Evolutionary conservation across 805 yeast genomes (phyloP).

Genomic region (Wickerhamiella azyma): DNA sequence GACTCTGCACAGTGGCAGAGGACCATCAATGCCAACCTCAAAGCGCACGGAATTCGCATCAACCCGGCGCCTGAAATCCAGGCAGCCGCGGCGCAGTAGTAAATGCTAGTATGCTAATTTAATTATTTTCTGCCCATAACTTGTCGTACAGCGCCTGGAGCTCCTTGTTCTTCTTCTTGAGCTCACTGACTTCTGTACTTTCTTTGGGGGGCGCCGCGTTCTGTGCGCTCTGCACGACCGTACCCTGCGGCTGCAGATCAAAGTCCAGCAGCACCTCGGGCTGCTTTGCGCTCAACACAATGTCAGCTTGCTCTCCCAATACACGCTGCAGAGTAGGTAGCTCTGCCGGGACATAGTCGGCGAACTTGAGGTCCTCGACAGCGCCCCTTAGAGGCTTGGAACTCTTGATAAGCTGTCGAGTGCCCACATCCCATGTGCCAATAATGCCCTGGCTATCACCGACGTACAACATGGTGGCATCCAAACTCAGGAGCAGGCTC

Average conservation of each 20-base stretch:
- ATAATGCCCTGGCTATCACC: constrained; percentile 28
- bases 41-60: constrained; percentile 8
- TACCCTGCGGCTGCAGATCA: not conserved
- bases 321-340: constrained; percentile 21
- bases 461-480: constrained; percentile 8
- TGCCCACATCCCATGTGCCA: constrained; percentile 46
- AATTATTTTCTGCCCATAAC: constrained; percentile 16
- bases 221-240: not conserved
- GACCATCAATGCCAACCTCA: constrained; percentile 9
- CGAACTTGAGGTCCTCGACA: constrained; percentile 13
- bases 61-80: constrained; percentile 3
- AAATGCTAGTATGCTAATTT: not conserved
- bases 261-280: not conserved
- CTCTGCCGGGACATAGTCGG: constrained; percentile 11
- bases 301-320: constrained; percentile 10
- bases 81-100: constrained; percentile 1
- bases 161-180: constrained; percentile 13
- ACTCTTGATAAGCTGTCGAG: constrained; percentile 24
- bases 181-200: constrained; percentile 1
- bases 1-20: constrained; percentile 9
- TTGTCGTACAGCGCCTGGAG: constrained; percentile 20
- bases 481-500: constrained; percentile 5
- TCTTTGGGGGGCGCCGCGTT: not conserved
- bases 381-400: constrained; percentile 19
- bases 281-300: not conserved